Percentiles rank a stretch among this genome's conserved stretches.
Evolutionary conservation across 1,284 basidiomycete species (phyloP).

Genomic region (Cryptococcus hybrid): DNA sequence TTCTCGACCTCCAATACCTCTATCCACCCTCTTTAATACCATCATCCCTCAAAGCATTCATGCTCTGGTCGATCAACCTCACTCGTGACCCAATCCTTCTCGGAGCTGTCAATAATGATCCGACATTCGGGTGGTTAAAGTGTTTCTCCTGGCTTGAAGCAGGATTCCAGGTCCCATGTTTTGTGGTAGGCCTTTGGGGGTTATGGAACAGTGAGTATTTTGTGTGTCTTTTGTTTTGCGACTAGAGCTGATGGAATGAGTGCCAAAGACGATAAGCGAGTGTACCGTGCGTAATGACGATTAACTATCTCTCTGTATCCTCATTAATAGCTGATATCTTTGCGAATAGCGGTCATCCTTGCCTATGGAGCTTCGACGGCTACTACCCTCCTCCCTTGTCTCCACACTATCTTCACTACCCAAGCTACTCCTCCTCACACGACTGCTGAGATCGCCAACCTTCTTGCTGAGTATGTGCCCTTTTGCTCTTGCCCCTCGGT

Average conservation of each 20-base stretch:
- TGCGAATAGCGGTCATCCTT: slow-evolving; percentile 54
- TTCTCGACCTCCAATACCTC: slow-evolving; percentile 40
- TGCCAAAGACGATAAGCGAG: slow-evolving; percentile 36
- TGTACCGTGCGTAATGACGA: slow-evolving; percentile 33
- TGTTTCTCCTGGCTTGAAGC: slow-evolving; percentile 46
- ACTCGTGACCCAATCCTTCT: slow-evolving; percentile 43
- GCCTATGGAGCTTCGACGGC: slow-evolving; percentile 73
- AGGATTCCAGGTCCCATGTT: slow-evolving; percentile 72
- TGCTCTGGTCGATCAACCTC: slow-evolving; percentile 33
- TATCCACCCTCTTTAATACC: slow-evolving; percentile 32
- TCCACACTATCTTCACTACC: slow-evolving; percentile 57
- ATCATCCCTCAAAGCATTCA: slow-evolving; percentile 25
- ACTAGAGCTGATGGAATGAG: not conserved
- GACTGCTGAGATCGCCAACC: slow-evolving; percentile 51
- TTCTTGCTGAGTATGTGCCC: slow-evolving; percentile 71
- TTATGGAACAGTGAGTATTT: slow-evolving; percentile 61
- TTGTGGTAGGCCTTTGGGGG: slow-evolving; percentile 64
- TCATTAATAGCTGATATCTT: too few relatives aligned
- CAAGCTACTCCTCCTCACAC: slow-evolving; percentile 40
- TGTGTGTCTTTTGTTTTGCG: not conserved
- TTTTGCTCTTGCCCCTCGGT: slow-evolving; percentile 65
- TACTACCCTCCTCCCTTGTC: slow-evolving; percentile 71
- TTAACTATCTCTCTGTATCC: not conserved
- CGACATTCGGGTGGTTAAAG: slow-evolving; percentile 39
- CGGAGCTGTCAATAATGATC: slow-evolving; percentile 21